Percentiles rank a stretch among this genome's conserved stretches.
Evolutionary conservation across 164 flowering plant species (phyloP).

Genomic region (Vitis rupestris): DNA sequence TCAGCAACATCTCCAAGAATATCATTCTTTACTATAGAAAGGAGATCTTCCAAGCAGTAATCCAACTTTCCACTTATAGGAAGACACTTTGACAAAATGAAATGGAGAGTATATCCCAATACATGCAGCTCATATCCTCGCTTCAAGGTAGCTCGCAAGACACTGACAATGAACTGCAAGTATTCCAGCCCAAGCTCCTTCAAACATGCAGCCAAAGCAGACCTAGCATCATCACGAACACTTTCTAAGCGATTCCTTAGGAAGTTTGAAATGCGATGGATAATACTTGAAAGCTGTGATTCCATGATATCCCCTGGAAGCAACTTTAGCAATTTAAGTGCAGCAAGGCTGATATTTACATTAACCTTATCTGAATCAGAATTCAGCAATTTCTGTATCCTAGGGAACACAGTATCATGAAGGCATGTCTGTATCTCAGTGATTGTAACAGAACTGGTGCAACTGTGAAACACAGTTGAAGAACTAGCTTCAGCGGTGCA

Average conservation of each 20-base stretch:
- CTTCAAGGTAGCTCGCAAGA: conserved; percentile 66
- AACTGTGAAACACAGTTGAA: conserved; percentile 1
- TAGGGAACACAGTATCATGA: conserved; percentile 60
- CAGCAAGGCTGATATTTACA: conserved; percentile 67
- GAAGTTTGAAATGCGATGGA: conserved; percentile 76
- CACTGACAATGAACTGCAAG: conserved; percentile 61
- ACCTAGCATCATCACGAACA: conserved; percentile 88
- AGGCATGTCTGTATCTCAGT: conserved; percentile 52
- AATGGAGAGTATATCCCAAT: conserved; percentile 76
- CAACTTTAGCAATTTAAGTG: conserved; percentile 72
- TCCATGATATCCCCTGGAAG: conserved; percentile 75
- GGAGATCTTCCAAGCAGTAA: conserved; percentile 75
- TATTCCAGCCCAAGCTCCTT: conserved; percentile 82
- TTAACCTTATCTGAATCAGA: conserved; percentile 61
- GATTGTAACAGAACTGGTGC: conserved; percentile 9
- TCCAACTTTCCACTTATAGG: conserved; percentile 60
- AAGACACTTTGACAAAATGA: conserved; percentile 57
- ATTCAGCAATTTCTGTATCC: conserved; percentile 61
- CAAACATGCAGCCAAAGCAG: conserved; percentile 81
- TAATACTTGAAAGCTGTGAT: conserved; percentile 69
- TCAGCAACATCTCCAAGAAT: conserved; percentile 91
- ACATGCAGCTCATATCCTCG: conserved; percentile 93
- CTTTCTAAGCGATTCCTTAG: conserved; percentile 73
- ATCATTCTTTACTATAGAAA: conserved; percentile 71
- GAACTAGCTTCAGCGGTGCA: conserved; percentile 12